These are phyloP conservation scores for Astragalus membranaceus DNA, from an alignment of 306 rosid species.

Conservation along the genomic window DNA sequence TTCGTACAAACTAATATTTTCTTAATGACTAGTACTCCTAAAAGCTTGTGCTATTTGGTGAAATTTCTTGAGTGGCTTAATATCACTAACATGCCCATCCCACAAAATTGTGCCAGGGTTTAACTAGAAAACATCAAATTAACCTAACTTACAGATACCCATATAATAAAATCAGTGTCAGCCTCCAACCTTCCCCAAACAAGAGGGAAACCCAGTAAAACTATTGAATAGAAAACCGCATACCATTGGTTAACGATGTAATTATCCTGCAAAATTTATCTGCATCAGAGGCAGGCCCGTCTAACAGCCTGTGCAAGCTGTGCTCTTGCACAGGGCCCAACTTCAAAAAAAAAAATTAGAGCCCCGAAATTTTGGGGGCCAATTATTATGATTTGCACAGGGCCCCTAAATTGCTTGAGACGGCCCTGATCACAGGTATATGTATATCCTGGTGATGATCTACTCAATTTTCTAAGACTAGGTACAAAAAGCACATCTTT, in stretches of 20 bases:
- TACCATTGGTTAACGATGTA: not conserved
- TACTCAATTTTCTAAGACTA: not conserved
- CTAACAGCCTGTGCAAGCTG: too few relatives aligned
- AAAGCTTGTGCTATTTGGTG: not conserved
- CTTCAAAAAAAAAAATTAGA: too few relatives aligned
- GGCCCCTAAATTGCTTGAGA: too few relatives aligned
- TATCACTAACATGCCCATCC: not conserved
- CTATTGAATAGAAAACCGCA: not conserved
- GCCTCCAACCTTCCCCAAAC: not conserved
- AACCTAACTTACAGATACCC: not conserved
- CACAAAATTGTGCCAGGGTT: not conserved
- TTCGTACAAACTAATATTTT: not conserved
- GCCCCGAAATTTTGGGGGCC: too few relatives aligned
- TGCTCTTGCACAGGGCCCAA: too few relatives aligned
- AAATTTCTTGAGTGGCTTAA: not conserved
- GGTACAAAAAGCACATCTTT: not conserved
- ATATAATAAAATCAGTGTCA: not conserved
- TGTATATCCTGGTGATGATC: not conserved
- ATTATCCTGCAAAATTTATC: not conserved
- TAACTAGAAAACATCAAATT: not conserved
- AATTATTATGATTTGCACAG: too few relatives aligned
- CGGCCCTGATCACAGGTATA: not conserved
- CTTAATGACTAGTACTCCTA: not conserved
- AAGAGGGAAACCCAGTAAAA: constrained; percentile 11
- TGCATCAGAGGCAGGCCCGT: not conserved